phyloP scores from a whole-genome alignment of 495 filamentous ascomycete genomes.

The Cercophora sp. region DNA sequence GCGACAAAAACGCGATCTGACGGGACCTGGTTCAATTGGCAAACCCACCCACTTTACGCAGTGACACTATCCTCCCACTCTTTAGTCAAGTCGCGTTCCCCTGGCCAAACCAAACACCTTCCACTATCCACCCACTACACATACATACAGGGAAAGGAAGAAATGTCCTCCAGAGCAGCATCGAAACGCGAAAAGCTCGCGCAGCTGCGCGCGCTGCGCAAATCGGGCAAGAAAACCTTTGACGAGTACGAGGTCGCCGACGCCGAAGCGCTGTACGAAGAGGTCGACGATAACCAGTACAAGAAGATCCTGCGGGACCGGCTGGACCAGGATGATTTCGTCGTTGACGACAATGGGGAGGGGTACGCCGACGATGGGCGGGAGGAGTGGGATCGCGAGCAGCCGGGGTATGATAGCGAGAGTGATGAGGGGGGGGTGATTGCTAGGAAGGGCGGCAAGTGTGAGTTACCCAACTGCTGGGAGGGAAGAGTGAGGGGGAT shows the following conservation, averaged over 20 bases:
- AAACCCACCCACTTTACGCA: no score
- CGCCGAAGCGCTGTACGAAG: constrained; percentile 83
- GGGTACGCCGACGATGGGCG: constrained; percentile 96
- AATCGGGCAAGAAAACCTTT: constrained; percentile 84
- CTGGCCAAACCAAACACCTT: no score
- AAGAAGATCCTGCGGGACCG: constrained; percentile 90
- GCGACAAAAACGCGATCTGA: no score
- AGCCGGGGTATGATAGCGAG: constrained; percentile 64
- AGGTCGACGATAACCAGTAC: constrained; percentile 95
- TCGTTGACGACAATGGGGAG: constrained; percentile 90
- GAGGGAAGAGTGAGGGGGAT: constrained; percentile 45
- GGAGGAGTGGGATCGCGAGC: constrained; percentile 86
- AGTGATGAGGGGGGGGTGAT: constrained; percentile 55
- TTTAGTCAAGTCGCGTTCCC: no score
- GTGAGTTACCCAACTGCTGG: constrained; percentile 36
- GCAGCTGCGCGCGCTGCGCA: constrained; percentile 78
- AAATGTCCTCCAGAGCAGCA: constrained; percentile 31
- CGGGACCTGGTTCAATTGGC: no score
- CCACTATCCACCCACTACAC: no score
- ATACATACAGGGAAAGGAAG: no score
- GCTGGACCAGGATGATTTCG: constrained; percentile 92
- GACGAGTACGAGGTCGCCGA: constrained; percentile 87
- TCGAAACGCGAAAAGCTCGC: constrained; percentile 56
- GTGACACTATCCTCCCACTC: no score
- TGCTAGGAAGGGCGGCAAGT: constrained; percentile 45